These are phyloP conservation scores for Ganoderma lingzhi DNA, from an alignment of 1,284 basidiomycete genomes.

Conservation along the genomic window DNA sequence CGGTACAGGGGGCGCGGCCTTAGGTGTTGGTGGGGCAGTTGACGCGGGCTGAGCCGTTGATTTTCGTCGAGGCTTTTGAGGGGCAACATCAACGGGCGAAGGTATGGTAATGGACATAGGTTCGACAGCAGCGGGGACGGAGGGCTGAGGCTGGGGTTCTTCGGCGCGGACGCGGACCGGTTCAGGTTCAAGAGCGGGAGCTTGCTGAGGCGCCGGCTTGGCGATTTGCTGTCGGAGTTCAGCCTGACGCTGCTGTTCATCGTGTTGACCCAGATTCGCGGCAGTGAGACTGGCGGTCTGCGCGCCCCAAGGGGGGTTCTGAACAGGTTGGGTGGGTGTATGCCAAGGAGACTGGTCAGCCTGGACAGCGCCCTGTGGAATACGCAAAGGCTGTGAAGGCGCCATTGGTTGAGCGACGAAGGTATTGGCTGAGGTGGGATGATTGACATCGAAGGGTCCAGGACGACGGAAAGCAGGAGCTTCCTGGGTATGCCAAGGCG, in stretches of 20 bases:
- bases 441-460: constrained; percentile 51
- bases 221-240: constrained; percentile 32
- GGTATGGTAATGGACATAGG: constrained; percentile 34
- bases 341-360: constrained; percentile 64
- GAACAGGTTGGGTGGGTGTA: constrained; percentile 50
- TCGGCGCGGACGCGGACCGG: constrained; percentile 20
- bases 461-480: constrained; percentile 46
- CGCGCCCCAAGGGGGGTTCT: constrained; percentile 57
- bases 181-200: constrained; percentile 20
- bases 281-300: constrained; percentile 59
- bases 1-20: constrained; percentile 24
- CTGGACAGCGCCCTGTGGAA: constrained; percentile 29
- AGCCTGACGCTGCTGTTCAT: constrained; percentile 52
- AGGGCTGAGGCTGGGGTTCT: constrained; percentile 20
- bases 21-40: constrained; percentile 25
- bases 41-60: constrained; percentile 33
- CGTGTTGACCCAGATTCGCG: constrained; percentile 66
- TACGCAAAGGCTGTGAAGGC: constrained; percentile 37
- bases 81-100: constrained; percentile 32
- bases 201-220: constrained; percentile 24
- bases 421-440: constrained; percentile 39
- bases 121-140: constrained; percentile 24
- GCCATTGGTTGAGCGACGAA: constrained; percentile 34
- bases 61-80: constrained; percentile 41
- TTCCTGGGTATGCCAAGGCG: constrained; percentile 47